Evolutionary conservation across 192 early-diverging fungal genomes (phyloP), one percentile per base, ranked within the genome.

Genomic region (Podila clonocystis): DNA sequence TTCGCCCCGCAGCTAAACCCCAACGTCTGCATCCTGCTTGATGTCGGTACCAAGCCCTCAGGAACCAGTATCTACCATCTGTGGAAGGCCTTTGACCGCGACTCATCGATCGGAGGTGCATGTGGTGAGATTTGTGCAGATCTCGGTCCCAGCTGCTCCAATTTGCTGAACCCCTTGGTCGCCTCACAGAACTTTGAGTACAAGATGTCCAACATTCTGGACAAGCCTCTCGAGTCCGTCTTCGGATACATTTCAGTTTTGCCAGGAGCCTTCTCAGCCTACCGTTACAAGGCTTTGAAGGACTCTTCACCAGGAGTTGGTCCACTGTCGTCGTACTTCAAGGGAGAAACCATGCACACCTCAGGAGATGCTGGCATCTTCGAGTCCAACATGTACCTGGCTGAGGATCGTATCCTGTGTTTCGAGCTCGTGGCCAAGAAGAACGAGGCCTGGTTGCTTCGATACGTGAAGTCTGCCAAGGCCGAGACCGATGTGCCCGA

Each of bases 101-200:
- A 94, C 82, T 89, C 91, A 45, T 85, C 89, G 19, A 91, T 97
- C 31, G 96, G 92, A 57, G 96, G 96, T 50, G 96, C 96, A 13
- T 97, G 96, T 72, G 96, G 96, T 65, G 96, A 97, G 82, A 97
- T 97, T 82, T 91, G 91, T 67, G 94, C 94, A 9, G 94, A 97
- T 63, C 75, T 95, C 57, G 96, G 96, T 69, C 89, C 88, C 41
- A 92, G 88, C 59, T 93, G 89, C 65, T 74, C 67, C 57, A 91
- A 92, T 52, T 84, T 95, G 28, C 63, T 93, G 70, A 97, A 97
- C 79, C 95, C 95, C 28, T 76, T 97, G 62, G 94, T 97, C 8
- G 96, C 96, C 12, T 94, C 94, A 4, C 96, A 97, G 85, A 97
- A 97, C 85, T 97, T 97, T 89, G 96, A 97, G 90, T 97, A 97